Percentiles rank a stretch among this genome's conserved stretches.
Conservation (phyloP, 2,329 filamentous ascomycete genomes). For the Diaporthe humulicola region DNA sequence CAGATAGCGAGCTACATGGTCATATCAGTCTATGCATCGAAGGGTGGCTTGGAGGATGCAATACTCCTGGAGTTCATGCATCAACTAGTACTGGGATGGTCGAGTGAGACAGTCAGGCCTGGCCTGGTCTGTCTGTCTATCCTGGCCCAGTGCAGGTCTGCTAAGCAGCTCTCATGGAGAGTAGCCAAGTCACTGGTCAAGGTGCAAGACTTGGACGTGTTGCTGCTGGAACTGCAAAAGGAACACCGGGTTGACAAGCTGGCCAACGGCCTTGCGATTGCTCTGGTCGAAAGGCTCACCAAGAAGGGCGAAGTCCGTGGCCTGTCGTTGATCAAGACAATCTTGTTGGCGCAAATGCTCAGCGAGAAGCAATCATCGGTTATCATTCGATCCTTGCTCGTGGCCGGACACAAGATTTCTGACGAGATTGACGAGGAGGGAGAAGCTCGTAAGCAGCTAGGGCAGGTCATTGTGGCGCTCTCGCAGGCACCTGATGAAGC, state of each 20-base stretch:
- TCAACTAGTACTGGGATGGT: constrained; percentile 84
- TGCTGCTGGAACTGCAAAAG: constrained; percentile 72
- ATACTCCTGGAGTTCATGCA: constrained; percentile 92
- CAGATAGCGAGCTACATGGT: constrained; percentile 94
- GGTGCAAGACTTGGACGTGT: constrained; percentile 69
- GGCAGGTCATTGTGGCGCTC: constrained; percentile 75
- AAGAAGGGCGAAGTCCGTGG: constrained; percentile 71
- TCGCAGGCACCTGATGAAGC: constrained; percentile 70
- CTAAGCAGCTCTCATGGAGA: constrained; percentile 76
- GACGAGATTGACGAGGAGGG: constrained; percentile 67
- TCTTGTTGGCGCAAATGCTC: constrained; percentile 71
- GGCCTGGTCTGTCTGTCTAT: constrained; percentile 86
- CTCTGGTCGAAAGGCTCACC: constrained; percentile 71
- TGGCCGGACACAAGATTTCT: constrained; percentile 70
- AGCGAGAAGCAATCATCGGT: constrained; percentile 74
- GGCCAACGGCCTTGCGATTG: constrained; percentile 78
- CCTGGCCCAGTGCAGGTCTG: constrained; percentile 82
- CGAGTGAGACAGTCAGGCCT: constrained; percentile 76
- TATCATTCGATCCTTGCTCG: constrained; percentile 74
- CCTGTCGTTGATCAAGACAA: constrained; percentile 71
- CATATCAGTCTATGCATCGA: constrained; percentile 85
- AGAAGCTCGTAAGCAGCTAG: constrained; percentile 72
- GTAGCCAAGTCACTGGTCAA: constrained; percentile 79
- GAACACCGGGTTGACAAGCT: constrained; percentile 79
- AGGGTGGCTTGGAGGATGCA: constrained; percentile 82